Evolutionary conservation across 345 rosid genomes (phyloP), one percentile per base, ranked within the genome.

Genomic region (Syzygium aromaticum): DNA sequence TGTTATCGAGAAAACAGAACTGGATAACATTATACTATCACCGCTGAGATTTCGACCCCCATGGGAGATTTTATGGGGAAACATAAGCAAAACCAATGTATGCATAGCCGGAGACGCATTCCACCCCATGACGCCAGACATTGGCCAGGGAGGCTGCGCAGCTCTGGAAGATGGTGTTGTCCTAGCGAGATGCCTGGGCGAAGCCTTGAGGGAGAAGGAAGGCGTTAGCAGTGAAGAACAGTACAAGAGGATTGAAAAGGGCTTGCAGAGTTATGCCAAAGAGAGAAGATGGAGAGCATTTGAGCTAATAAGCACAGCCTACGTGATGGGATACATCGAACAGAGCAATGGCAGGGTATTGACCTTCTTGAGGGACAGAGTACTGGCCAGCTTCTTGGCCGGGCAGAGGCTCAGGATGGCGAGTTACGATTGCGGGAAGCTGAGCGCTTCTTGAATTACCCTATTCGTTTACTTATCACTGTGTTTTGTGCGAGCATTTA

Each of bases 21-120:
- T 88, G 11, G 92, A 91, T 30, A 82, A 89, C 85, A 53, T 94
- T 0, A 63, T 83, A 38, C 51, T 84, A 77, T 89, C 94, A 19
- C 92, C 86, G 11, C 78, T 94, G 22, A 90, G 90, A 67, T 94
- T 85, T 86, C 87, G 96, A 85, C 90, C 84, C 11, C 98, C 97
- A 1, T 93, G 95, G 98, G 94, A 93, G 87, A 56, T 95, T 67
- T n/a, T 94, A 5, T 91, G 93, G 94, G 87, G 93, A 89, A 92
- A 94, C 84, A 94, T 94, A 30, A 90, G 95, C 6, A 67, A 67
- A 67, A 30, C 86, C 54, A 94, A 92, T 56, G 91, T 90, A 5
- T 94, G 94, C 15, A 89, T 93, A n/a, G 94, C 95, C 6, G 96
- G 93, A 77, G 95, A 95, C 85, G 94, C 96, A 46, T 91, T 94